A percentile compares a stretch with the other conserved stretches of the same genome.
These are phyloP conservation scores for Leccinum laetum DNA, from an alignment of 1,284 basidiomycete species.

Conservation along the genomic window DNA sequence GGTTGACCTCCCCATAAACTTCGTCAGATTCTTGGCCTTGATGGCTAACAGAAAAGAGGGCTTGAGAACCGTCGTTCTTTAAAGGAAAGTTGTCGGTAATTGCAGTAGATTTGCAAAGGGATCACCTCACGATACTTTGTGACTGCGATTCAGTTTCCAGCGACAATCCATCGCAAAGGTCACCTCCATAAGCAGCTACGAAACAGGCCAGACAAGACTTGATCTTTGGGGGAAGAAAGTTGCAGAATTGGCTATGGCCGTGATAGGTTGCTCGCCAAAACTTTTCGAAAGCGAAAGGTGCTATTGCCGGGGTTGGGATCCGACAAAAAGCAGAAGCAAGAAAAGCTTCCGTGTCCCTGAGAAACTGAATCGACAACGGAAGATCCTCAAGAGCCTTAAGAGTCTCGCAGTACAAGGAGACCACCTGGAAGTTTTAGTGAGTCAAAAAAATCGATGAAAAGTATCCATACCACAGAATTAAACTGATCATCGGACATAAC, in stretches of 20 bases:
- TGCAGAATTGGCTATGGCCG: constrained; percentile 32
- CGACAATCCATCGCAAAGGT: constrained; percentile 41
- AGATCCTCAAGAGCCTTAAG: constrained; percentile 38
- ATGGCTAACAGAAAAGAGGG: neutral
- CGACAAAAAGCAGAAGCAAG: constrained; percentile 49
- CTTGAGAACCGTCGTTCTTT: constrained; percentile 15
- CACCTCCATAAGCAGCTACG: constrained; percentile 41
- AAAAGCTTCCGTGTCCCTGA: constrained; percentile 41
- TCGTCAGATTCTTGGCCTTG: neutral
- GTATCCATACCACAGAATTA: constrained; percentile 44
- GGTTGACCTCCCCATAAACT: neutral
- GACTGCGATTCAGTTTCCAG: constrained; percentile 38
- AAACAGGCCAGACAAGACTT: constrained; percentile 40
- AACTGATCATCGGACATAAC: constrained; percentile 44
- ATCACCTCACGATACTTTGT: constrained; percentile 31
- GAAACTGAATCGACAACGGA: constrained; percentile 38
- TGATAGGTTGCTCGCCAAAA: constrained; percentile 55
- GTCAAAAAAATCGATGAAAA: neutral
- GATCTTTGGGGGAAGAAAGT: constrained; percentile 38
- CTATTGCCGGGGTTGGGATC: constrained; percentile 44
- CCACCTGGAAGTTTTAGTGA: constrained; percentile 35
- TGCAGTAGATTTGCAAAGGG: constrained; percentile 9
- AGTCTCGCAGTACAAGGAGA: constrained; percentile 43
- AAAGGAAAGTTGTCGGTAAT: constrained; percentile 16
- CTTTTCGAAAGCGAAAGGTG: constrained; percentile 47